phyloP scores from a whole-genome alignment of 768 basidiomycete species.

The Lactarius deliciosus region DNA sequence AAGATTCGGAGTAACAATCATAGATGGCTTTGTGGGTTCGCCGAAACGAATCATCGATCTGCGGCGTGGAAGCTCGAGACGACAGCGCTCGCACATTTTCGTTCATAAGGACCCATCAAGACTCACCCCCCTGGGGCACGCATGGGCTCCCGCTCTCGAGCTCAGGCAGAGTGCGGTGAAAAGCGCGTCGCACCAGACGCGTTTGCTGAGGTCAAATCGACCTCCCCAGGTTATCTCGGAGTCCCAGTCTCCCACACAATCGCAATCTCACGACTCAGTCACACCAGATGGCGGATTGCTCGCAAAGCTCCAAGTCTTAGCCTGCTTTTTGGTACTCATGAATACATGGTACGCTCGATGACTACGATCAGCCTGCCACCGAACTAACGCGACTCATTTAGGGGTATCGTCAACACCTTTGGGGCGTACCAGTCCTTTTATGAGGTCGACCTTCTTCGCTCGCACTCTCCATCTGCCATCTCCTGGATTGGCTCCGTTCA shows the following conservation, averaged over 20 bases:
- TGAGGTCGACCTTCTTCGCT: constrained; percentile 19
- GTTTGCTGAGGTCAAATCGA: not conserved
- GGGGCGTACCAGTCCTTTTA: constrained; percentile 30
- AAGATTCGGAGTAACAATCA: not conserved
- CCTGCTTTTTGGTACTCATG: constrained; percentile 28
- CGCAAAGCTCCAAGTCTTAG: constrained; percentile 29
- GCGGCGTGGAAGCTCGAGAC: not conserved
- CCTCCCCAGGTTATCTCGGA: not conserved
- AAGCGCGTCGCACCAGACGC: not conserved
- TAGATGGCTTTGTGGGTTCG: too few relatives aligned
- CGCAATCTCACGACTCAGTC: not conserved
- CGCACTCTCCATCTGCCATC: constrained; percentile 26
- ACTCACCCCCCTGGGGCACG: not conserved
- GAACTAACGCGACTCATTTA: constrained; percentile 1
- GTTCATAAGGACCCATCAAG: not conserved
- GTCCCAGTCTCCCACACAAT: not conserved
- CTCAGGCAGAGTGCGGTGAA: not conserved
- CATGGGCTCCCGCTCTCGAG: constrained; percentile 10
- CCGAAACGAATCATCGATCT: not conserved
- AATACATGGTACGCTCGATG: constrained; percentile 26
- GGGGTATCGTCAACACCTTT: constrained; percentile 31
- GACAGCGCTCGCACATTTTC: not conserved
- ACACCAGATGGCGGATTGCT: constrained; percentile 22
- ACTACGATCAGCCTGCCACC: too few relatives aligned
- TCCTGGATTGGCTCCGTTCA: constrained; percentile 32